Evolutionary conservation across 495 filamentous ascomycete genomes (phyloP), one percentile per base, ranked within the genome.

Genomic region (Xylaria bambusicola): DNA sequence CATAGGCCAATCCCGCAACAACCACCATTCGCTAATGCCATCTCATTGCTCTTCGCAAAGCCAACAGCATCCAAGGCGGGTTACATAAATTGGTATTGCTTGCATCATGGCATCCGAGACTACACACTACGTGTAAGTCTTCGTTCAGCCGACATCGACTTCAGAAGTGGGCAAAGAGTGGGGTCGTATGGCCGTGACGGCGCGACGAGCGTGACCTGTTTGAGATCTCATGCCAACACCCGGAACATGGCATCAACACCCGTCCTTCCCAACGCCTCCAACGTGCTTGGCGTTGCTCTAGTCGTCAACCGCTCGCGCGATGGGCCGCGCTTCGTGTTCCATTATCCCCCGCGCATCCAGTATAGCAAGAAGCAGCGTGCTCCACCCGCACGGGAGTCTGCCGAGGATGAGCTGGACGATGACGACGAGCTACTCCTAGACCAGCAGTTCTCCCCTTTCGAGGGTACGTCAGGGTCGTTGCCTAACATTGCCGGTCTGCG

Each of bases 251-350:
- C 77, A 44, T 69, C 73, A 52, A 73, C 73, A 51, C 74, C 78
- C 27, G 71, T 79, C 26, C 75, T 77, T 26, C 77, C 78, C 31
- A 78, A 71, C 64, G 66, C 73, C 1, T 77, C 77, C 40, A 84
- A 84, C 65, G 74, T 84, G 62, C 84, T 88, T 63, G 88, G 92
- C 38, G 83, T 96, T 59, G 90, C 90, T 5, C 81, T 96, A 40
- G 84, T 97, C 35, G 87, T 96, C 62, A 87, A 90, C 52, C 84
- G 90, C 58, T 89, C 91, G 6, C 85, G 87, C 52, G 88, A 89
- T 62, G 92, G 92, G 6, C 90, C 92, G 24, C 82, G 84, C 46
- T 89, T 96, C 68, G 87, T 95, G 66, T 97, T 96, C 78, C 92
- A 97, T 77, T 96, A 96, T 69, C 93, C 93, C 13, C 84, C 73